A percentile compares a stretch with the other conserved stretches of the same genome.
Evolutionary conservation across 768 basidiomycete genomes (phyloP).

Genomic region (Russula sp.): DNA sequence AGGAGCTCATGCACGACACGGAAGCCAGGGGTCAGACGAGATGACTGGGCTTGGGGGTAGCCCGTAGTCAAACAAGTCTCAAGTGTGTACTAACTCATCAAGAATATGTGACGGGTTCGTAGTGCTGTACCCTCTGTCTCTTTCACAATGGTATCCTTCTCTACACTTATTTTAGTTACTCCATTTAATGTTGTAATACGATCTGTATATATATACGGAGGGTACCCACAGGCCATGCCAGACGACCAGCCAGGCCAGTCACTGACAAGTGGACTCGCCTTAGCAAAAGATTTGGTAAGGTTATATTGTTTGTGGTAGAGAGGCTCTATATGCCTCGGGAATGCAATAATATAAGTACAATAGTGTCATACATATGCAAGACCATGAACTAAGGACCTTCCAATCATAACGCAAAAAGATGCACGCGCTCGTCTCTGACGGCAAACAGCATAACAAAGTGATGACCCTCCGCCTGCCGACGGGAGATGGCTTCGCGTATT

Average conservation of each 20-base stretch:
- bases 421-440: conserved; percentile 61
- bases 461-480: conserved; percentile 56
- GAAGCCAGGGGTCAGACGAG: background rate
- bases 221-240: background rate
- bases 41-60: background rate
- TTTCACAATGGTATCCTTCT: background rate
- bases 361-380: background rate
- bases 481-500: conserved; percentile 57
- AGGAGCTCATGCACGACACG: background rate
- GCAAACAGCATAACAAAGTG: conserved; percentile 56
- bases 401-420: conserved; percentile 38
- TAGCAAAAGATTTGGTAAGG: background rate
- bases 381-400: background rate
- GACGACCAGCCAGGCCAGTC: background rate
- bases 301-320: background rate
- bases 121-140: background rate
- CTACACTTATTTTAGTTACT: background rate
- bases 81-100: background rate
- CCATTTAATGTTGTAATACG: background rate
- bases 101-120: background rate
- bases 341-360: background rate
- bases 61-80: background rate
- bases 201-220: background rate
- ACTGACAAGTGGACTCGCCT: background rate
- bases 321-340: background rate